A percentile compares a stretch with the other conserved stretches of the same genome.
These are phyloP conservation scores for Camillea tinctor DNA, from an alignment of 2,329 filamentous ascomycete species.

Conservation along the genomic window DNA sequence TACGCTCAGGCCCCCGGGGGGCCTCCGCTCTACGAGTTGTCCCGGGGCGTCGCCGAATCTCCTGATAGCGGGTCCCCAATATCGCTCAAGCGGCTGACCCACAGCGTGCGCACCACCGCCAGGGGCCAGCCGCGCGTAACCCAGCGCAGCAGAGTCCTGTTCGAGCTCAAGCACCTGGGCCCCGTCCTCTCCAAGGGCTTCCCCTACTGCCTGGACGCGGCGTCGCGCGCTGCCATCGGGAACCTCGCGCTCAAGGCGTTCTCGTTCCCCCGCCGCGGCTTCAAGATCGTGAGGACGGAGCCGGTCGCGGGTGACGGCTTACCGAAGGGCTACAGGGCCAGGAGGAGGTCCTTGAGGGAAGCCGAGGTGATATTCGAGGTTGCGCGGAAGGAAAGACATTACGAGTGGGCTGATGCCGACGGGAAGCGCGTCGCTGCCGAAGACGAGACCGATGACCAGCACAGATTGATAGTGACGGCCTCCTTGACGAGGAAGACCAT, in stretches of 20 bases:
- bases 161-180: slow-evolving; percentile 24
- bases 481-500: not conserved
- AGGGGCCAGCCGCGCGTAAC: slow-evolving; percentile 15
- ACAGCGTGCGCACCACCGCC: slow-evolving; percentile 13
- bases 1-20: slow-evolving; percentile 21
- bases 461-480: not conserved
- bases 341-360: slow-evolving; percentile 14
- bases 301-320: slow-evolving; percentile 12
- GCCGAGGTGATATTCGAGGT: slow-evolving; percentile 22
- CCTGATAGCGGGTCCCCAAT: slow-evolving; percentile 19
- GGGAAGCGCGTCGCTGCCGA: not conserved
- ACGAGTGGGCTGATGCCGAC: not conserved
- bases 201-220: slow-evolving; percentile 20
- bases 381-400: slow-evolving; percentile 5
- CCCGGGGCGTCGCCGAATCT: slow-evolving; percentile 20
- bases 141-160: slow-evolving; percentile 19
- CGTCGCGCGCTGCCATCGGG: slow-evolving; percentile 14
- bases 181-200: slow-evolving; percentile 20
- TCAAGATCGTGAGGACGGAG: slow-evolving; percentile 17
- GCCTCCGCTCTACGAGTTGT: slow-evolving; percentile 26
- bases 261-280: slow-evolving; percentile 15
- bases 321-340: slow-evolving; percentile 22
- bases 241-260: slow-evolving; percentile 17
- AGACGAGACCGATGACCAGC: not conserved
- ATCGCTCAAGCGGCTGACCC: slow-evolving; percentile 22